Base-by-base conservation (phyloP, 495 filamentous ascomycete genomes). In the Delitschia confertaspora region DNA sequence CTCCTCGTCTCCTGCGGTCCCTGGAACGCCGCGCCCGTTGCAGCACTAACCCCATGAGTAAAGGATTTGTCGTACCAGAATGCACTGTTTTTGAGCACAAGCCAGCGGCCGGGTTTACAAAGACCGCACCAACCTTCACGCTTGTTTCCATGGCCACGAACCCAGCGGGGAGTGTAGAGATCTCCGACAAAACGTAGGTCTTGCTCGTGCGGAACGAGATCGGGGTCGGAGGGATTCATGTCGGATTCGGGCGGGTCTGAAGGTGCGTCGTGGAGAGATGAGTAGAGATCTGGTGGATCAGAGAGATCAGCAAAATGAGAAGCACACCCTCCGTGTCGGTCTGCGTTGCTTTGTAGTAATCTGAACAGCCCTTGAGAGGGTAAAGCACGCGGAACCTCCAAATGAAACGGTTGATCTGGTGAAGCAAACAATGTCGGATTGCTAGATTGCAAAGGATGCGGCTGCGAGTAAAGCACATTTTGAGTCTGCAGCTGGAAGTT, bases 41-140 rank as follows among this genome's bases (percentile, higher is more conserved):
- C 80, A 20, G 82, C 82, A 56, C 81, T 83, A 55, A 88, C 83
- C 23, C 83, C 83, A 43, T 87, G 83, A 2, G 79, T 82, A 59
- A 87, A 88, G 43, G 73, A 79, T 61, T 86, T 88, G 65, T 88
- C 83, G 58, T 88, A 88, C 83, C 83, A 88, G 62, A 83, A 88
- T 8, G 82, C 83, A 44, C 78, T 83, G 60, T 87, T 88, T 67
- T 88, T 88, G 40, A 88, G 63, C 13, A 85, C 83, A 9, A 87
- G 69, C 83, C 83, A 88, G 30, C 83, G 71, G 4, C 83, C 83
- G 3, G 82, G 83, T 56, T 83, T 84, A 65, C 83, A 88, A 53
- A 86, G 81, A 9, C 82, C 83, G 47, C 83, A 88, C 83, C 83
- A 88, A 4, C 83, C 83, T 61, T 88, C 83, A 23, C 83, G 76